Evolutionary conservation across 2,329 filamentous ascomycete genomes (phyloP), one percentile per base, ranked within the genome.

Genomic region (Neonectria ditissima): DNA sequence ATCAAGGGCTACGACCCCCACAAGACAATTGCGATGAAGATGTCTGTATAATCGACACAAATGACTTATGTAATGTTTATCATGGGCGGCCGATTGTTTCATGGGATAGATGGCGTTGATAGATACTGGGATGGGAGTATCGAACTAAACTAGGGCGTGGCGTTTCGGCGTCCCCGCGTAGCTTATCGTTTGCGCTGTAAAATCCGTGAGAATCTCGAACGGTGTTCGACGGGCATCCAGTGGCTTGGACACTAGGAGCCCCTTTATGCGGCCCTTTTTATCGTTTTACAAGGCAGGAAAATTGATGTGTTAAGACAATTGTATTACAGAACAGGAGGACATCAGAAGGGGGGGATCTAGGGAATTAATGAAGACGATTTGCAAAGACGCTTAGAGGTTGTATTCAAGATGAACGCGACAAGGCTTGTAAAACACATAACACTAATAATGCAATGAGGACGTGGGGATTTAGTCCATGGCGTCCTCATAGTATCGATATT

Each of bases 21-120:
- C 78, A 95, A 94, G 82, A 87, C 87, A 5, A 97, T 99, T 81
- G 87, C 92, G 47, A 99, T 99, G 96, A 97, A 98, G 83, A 99
- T 99, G 96, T 97, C 93, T 75, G 95, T 98, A 56, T 73, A 43
- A 66, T 37, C 22, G 18, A 24, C 20, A 34, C 30, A 16, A 53
- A 14, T 9, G n/a, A 34, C 20, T 47, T 14, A 55, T 37, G 13
- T 22, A n/a, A 62, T 20, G 18, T 37, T 26, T 53, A 22, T 41
- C 11, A 30, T 41, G n/a, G 48, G 59, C 28, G 44, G 54, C 37
- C 37, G 30, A 45, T 44, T 59, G 50, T 26, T 37, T 55, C n/a
- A 20, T 41, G 39, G 62, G 50, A 69, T 69, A 65, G 55, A 71
- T 48, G 62, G 66, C 63, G 62, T 70, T 69, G 32, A 11, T 50